Evolutionary conservation across 176 grass and related monocot species (phyloP).

Genomic region (Guadua angustifolia): DNA sequence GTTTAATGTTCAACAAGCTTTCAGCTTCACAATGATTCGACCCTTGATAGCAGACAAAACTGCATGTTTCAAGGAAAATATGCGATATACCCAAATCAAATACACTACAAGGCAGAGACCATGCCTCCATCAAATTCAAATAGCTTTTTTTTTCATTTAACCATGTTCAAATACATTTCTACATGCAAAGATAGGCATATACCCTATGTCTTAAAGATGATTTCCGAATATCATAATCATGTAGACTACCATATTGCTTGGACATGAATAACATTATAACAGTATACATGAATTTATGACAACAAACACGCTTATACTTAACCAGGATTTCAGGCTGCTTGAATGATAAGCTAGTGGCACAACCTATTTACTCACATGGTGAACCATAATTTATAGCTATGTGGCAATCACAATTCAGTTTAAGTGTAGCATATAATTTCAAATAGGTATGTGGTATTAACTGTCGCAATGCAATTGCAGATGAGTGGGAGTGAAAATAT

Average conservation of each 20-base stretch:
- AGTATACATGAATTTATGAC: background rate
- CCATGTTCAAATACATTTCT: conserved; percentile 5
- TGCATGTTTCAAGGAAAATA: background rate
- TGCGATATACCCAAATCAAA: conserved; percentile 20
- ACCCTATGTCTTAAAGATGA: conserved; percentile 2
- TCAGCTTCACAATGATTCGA: background rate
- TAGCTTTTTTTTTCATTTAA: conserved; percentile 8
- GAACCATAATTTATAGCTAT: background rate
- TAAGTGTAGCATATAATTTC: background rate
- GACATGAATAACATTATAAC: background rate
- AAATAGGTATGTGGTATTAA: background rate
- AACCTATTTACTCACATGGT: background rate
- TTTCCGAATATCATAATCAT: background rate
- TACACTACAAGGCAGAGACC: background rate
- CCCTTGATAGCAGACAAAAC: background rate
- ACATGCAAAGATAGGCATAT: background rate
- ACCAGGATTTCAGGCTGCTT: conserved; percentile 20
- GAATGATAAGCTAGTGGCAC: background rate
- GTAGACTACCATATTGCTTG: background rate
- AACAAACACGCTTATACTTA: background rate
- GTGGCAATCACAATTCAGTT: conserved; percentile 1
- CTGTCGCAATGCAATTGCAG: background rate
- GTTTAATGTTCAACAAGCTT: background rate
- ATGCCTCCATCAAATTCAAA: conserved; percentile 16
- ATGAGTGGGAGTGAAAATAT: background rate